phyloP scores from a whole-genome alignment of 768 basidiomycete species.

The Piloderma croceum region DNA sequence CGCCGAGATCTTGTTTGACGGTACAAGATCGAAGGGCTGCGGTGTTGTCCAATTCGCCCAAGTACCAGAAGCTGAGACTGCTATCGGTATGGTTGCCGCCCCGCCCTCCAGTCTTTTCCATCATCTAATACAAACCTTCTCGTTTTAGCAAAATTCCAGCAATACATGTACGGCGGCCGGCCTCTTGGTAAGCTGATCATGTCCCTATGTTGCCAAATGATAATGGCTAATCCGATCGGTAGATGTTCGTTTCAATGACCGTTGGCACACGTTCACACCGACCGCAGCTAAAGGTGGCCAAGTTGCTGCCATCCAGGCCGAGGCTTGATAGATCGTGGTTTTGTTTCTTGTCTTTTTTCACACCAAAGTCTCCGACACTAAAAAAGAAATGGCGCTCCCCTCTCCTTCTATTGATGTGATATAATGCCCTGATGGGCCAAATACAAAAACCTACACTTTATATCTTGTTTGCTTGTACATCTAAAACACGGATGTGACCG shows the following conservation, averaged over 20 bases:
- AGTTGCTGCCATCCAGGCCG: slow-evolving; percentile 59
- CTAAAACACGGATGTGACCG: too few species aligned
- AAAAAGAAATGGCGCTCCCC: too few species aligned
- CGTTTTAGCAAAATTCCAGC: slow-evolving; percentile 79
- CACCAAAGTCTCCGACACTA: neutral
- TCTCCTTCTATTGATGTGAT: too few species aligned
- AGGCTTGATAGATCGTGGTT: slow-evolving; percentile 18
- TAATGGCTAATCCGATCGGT: slow-evolving; percentile 3
- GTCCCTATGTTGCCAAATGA: slow-evolving; percentile 3
- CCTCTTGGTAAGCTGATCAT: slow-evolving; percentile 61
- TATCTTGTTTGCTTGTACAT: too few species aligned
- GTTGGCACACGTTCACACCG: slow-evolving; percentile 91
- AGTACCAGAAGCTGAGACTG: slow-evolving; percentile 86
- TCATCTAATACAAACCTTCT: slow-evolving; percentile 1
- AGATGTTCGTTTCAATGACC: slow-evolving; percentile 94
- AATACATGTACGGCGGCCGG: slow-evolving; percentile 91
- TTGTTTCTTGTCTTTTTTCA: neutral
- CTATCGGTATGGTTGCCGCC: slow-evolving; percentile 56
- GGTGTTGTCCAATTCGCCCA: slow-evolving; percentile 95
- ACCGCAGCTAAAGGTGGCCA: slow-evolving; percentile 86
- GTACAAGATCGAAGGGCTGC: slow-evolving; percentile 86
- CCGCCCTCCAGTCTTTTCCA: neutral
- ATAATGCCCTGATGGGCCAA: too few species aligned
- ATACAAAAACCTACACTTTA: too few species aligned
- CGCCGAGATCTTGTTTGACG: slow-evolving; percentile 93